A percentile compares a stretch with the other conserved stretches of the same genome.
Evolutionary conservation across 257 asterid species (phyloP).

Genomic region (Prunella vulgaris): DNA sequence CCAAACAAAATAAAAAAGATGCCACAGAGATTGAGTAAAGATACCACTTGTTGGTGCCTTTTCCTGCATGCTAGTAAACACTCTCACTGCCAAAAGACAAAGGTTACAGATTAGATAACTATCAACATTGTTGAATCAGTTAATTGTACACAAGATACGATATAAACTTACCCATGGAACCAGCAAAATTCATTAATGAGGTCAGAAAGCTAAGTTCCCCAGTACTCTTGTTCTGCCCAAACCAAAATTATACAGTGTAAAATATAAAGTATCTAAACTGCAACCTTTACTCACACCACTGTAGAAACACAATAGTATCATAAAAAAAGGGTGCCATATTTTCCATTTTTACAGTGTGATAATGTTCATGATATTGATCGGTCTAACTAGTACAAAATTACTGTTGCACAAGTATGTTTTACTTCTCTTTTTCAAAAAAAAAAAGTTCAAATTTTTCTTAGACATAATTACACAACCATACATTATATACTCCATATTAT

Average conservation of each 20-base stretch:
- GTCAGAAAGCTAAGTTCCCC: conserved; percentile 97
- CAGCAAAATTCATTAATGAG: conserved; percentile 77
- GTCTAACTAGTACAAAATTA: background rate
- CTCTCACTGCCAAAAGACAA: conserved; percentile 62
- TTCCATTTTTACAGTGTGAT: background rate
- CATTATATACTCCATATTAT: no score
- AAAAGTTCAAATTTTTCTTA: no score
- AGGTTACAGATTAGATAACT: conserved; percentile 7
- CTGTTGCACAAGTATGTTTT: background rate
- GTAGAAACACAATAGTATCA: background rate
- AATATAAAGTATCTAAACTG: background rate
- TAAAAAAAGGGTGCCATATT: background rate
- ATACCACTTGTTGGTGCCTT: conserved; percentile 92
- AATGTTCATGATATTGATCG: background rate
- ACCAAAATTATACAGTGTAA: conserved; percentile 22
- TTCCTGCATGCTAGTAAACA: conserved; percentile 92
- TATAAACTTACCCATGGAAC: conserved; percentile 75
- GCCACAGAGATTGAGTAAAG: conserved; percentile 7
- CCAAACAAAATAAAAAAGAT: background rate
- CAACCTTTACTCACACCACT: background rate
- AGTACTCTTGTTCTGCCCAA: conserved; percentile 79
- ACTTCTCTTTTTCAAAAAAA: background rate
- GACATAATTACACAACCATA: no score
- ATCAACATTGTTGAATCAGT: background rate
- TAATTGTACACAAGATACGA: background rate